Evolutionary conservation across 345 rosid species (phyloP), one percentile per base, ranked within the genome.

Genomic region (Eucalyptus marginata): DNA sequence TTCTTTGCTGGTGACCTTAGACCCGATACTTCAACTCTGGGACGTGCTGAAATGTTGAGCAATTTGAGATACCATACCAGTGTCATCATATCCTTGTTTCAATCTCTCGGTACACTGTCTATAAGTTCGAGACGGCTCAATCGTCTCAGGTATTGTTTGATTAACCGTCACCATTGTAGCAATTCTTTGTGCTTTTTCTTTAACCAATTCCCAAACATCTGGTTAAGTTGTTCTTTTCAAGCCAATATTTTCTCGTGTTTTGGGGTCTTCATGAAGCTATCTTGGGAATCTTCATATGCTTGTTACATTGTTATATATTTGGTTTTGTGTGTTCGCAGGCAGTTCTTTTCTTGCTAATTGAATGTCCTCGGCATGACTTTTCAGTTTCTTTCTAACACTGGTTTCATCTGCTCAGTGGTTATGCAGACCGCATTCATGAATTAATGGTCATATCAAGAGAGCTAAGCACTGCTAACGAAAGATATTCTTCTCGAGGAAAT

Each of bases 11-110:
- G 99, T 89, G 58, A 93, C 92, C 97, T 98, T 47, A 96, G 96
- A 93, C 98, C 99, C 54, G 99, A 97, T 79, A 91, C 94, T 90
- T 96, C 99, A 87, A 97, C 98, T 29, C 89, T 96, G 92, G 99
- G 99, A 88, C 95, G 99, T 92, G 99, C 99, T 29, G 95, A 94
- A 92, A 98, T 98, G 99, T 91, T 98, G 90, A 96, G 99, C 96
- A 98, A 98, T 94, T 90, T 98, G 92, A 96, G 99, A 96, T 98
- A 98, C 90, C 99, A 98, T 93, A 96, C 98, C 86, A 96, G 99
- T 87, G 99, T 98, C 89, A 95, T 98, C 90, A 93, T 94, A 89
- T 96, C 99, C 87, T 94, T 98, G 88, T 98, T 98, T 91, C 96
- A 96, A 92, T 94, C 99, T 29, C 90, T 98, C 85, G 99, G 99